Percentiles rank a stretch among this genome's conserved stretches.
phyloP scores from a whole-genome alignment of 2,329 filamentous ascomycete genomes.

The Colletotrichum horii region DNA sequence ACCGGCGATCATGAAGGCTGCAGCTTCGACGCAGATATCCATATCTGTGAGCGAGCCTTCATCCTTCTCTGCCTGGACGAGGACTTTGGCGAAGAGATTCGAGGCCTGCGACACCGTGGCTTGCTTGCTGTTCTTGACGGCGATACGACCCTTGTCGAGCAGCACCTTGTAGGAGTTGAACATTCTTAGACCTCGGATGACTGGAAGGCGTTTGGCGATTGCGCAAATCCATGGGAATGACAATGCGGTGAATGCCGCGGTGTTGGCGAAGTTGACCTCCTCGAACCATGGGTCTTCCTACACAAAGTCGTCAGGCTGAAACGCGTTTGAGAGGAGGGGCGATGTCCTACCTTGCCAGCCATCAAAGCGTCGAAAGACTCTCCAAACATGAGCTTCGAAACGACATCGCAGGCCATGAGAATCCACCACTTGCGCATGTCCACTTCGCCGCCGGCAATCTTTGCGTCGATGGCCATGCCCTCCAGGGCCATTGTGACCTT shows the following conservation, averaged over 20 bases:
- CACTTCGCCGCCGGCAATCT: slow-evolving; percentile 31
- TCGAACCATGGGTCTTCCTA: not conserved
- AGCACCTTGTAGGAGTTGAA: not conserved
- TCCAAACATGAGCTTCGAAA: slow-evolving; percentile 59
- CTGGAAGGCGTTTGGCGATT: not conserved
- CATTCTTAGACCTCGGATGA: not conserved
- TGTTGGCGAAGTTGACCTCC: not conserved
- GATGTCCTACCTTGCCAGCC: slow-evolving; percentile 43
- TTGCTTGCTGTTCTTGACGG: not conserved
- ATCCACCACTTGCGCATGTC: slow-evolving; percentile 60
- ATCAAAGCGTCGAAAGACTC: slow-evolving; percentile 59
- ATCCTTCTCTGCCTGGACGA: not conserved
- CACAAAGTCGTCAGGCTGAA: not conserved
- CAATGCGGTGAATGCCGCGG: not conserved
- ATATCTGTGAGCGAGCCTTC: not conserved
- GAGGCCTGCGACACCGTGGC: not conserved
- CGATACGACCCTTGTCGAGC: not conserved
- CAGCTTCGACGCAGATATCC: slow-evolving; percentile 46
- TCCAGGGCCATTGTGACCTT: slow-evolving; percentile 45
- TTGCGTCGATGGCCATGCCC: slow-evolving; percentile 48
- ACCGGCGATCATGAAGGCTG: slow-evolving; percentile 53
- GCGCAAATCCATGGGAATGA: not conserved
- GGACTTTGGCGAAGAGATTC: not conserved
- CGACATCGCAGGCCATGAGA: slow-evolving; percentile 59
- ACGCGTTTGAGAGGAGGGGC: not conserved